phyloP scores from a whole-genome alignment of 139 green algal species.

The Bryopsis sp. region DNA sequence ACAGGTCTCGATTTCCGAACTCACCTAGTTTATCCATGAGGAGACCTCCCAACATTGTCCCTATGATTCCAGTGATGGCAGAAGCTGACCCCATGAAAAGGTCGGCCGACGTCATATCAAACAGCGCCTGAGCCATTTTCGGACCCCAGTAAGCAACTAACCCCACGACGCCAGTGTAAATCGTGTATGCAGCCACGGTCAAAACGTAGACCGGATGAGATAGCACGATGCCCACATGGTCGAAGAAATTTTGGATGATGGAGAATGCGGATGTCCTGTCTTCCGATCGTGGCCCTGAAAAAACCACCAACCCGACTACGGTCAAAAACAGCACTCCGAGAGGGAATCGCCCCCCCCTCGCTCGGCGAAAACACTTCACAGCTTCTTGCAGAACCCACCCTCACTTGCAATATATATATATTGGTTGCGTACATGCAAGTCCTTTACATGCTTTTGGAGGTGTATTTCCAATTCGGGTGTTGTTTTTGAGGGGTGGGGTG shows the following conservation, averaged over 20 bases:
- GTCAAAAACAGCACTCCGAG: too few relatives aligned
- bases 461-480: too few relatives aligned
- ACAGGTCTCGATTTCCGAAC: neutral
- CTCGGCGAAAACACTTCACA: too few relatives aligned
- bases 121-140: constrained; percentile 52
- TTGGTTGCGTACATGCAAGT: too few relatives aligned
- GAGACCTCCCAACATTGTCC: neutral
- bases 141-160: constrained; percentile 73
- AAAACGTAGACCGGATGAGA: constrained; percentile 41
- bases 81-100: neutral
- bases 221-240: constrained; percentile 32
- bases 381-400: too few relatives aligned
- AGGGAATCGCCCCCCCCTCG: too few relatives aligned
- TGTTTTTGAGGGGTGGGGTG: too few relatives aligned
- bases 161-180: constrained; percentile 73
- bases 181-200: constrained; percentile 32
- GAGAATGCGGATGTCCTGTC: neutral
- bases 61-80: neutral
- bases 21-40: neutral
- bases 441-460: too few relatives aligned
- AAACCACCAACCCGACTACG: too few relatives aligned
- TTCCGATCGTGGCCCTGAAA: too few relatives aligned
- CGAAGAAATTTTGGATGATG: constrained; percentile 19
- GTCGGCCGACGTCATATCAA: constrained; percentile 20
- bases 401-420: too few relatives aligned